Conservation (phyloP, 2,329 filamentous ascomycete genomes). For the Sclerotinia sclerotiorum region DNA sequence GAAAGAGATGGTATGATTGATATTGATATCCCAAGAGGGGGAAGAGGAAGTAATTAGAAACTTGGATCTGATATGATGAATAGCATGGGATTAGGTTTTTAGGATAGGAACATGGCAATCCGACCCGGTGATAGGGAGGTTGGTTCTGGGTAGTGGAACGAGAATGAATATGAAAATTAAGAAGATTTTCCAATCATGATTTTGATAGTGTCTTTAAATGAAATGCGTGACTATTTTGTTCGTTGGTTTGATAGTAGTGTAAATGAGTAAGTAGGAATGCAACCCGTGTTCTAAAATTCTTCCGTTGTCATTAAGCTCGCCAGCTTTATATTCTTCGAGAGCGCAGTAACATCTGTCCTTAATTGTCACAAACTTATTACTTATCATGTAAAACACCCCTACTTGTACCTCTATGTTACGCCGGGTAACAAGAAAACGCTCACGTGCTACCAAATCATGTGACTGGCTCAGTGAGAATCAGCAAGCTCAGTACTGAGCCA, state of each 20-base stretch:
- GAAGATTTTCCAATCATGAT: neutral
- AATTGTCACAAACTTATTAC: too few relatives aligned
- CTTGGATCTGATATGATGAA: neutral
- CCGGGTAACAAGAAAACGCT: too few relatives aligned
- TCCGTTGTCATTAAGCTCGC: too few relatives aligned
- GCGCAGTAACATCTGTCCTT: too few relatives aligned
- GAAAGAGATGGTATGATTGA: neutral
- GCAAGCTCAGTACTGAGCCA: too few relatives aligned
- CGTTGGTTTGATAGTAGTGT: neutral
- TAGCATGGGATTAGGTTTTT: neutral
- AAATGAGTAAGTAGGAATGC: neutral
- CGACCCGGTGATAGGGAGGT: neutral
- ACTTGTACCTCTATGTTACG: too few relatives aligned
- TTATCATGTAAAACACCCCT: too few relatives aligned
- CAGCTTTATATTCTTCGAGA: too few relatives aligned
- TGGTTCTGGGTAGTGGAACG: neutral
- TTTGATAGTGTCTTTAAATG: neutral
- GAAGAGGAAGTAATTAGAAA: conserved; percentile 9
- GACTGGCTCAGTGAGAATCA: too few relatives aligned
- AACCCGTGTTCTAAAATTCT: too few relatives aligned
- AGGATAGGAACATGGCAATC: neutral
- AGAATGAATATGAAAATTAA: conserved; percentile 5
- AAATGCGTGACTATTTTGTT: neutral
- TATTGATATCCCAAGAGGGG: neutral
- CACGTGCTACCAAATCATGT: too few relatives aligned